phyloP scores from a whole-genome alignment of 2,329 filamentous ascomycete genomes.

The Cordyceps sp. region DNA sequence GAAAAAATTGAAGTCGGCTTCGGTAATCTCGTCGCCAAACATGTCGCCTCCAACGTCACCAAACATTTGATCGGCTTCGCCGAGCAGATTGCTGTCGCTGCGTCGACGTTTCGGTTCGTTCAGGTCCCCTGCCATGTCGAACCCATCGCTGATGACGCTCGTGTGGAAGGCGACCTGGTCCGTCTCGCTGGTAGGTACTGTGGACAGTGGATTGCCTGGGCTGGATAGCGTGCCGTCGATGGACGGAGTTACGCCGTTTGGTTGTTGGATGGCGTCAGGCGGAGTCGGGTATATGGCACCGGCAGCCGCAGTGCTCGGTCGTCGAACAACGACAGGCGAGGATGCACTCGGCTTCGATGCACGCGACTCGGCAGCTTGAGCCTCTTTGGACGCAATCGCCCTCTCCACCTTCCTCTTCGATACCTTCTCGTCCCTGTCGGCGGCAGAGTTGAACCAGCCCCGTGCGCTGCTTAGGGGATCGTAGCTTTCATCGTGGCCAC shows the following conservation, averaged over 20 bases:
- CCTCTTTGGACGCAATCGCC: conserved; percentile 24
- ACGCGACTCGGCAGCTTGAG: conserved; percentile 24
- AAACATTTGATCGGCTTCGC: conserved; percentile 44
- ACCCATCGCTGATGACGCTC: conserved; percentile 6
- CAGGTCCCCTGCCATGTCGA: conserved; percentile 14
- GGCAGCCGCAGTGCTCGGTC: conserved; percentile 27
- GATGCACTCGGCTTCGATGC: conserved; percentile 27
- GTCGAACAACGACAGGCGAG: conserved; percentile 33
- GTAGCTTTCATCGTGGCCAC: conserved; percentile 23
- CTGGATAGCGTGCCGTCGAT: conserved; percentile 40
- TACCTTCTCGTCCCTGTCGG: conserved; percentile 29
- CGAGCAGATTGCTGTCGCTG: conserved; percentile 22
- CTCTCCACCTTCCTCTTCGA: conserved; percentile 33
- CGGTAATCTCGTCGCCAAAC: conserved; percentile 60
- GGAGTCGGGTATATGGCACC: conserved; percentile 56
- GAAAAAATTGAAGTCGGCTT: conserved; percentile 74
- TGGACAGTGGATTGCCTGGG: conserved; percentile 27
- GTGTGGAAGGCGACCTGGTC: conserved; percentile 9
- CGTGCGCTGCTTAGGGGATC: conserved; percentile 32
- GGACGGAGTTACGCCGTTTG: conserved; percentile 34
- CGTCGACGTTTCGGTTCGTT: conserved; percentile 28
- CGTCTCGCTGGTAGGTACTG: conserved; percentile 13
- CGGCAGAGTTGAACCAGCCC: conserved; percentile 26
- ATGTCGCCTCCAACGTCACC: conserved; percentile 53
- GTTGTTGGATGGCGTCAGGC: conserved; percentile 44